These are phyloP conservation scores for Solanum pimpinellifolium DNA, from an alignment of 257 asterid species.

Conservation along the genomic window DNA sequence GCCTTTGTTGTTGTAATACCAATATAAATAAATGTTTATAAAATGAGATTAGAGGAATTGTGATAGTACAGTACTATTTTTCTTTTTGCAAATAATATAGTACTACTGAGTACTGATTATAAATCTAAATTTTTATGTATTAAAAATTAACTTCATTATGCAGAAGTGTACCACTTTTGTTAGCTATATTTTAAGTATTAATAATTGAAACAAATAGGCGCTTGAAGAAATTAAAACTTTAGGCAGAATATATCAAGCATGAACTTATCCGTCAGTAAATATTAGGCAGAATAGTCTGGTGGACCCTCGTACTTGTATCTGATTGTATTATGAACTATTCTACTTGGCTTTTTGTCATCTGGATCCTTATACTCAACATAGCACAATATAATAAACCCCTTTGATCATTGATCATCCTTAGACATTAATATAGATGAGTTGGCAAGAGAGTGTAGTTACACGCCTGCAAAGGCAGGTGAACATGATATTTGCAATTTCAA, in stretches of 20 bases:
- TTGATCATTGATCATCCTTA: no score
- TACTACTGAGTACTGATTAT: not conserved
- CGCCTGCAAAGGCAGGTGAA: no score
- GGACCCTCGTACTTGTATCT: no score
- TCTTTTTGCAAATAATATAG: not conserved
- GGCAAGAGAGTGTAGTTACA: no score
- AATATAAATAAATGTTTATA: no score
- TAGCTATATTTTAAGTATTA: not conserved
- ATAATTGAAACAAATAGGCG: not conserved
- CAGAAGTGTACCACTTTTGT: not conserved
- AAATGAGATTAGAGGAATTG: not conserved
- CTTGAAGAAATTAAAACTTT: not conserved
- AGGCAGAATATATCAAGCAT: not conserved
- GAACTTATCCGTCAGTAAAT: not conserved
- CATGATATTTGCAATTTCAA: no score
- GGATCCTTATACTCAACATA: no score
- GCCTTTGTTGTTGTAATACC: not conserved
- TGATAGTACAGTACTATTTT: not conserved
- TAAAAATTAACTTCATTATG: not conserved
- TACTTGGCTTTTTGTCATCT: no score
- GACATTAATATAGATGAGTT: no score
- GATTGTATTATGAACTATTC: no score
- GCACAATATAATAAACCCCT: no score
- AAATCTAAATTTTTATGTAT: not conserved
- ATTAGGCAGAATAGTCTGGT: no score